Percentiles rank a stretch among this genome's conserved stretches.
phyloP scores from a whole-genome alignment of 2,329 filamentous ascomycete genomes.

The Alternaria consortialis region DNA sequence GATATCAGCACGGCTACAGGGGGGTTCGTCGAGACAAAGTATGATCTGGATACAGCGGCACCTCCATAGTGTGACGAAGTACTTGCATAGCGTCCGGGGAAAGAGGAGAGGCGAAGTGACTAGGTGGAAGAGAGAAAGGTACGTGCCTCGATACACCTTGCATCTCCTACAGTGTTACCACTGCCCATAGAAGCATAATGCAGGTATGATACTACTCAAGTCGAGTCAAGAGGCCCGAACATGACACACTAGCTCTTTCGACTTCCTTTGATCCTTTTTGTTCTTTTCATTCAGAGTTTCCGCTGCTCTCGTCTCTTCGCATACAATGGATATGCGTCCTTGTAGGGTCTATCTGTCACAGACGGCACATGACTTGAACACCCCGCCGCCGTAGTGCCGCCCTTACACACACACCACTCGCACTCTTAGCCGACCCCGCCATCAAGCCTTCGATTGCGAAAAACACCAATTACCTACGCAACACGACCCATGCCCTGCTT shows the following conservation, averaged over 20 bases:
- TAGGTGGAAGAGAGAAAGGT: slow-evolving; percentile 22
- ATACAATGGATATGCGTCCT: neutral
- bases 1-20: slow-evolving; percentile 14
- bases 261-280: neutral
- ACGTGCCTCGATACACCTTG: slow-evolving; percentile 15
- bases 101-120: slow-evolving; percentile 34
- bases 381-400: slow-evolving; percentile 24
- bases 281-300: neutral
- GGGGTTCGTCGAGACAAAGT: slow-evolving; percentile 23
- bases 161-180: neutral
- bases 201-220: neutral
- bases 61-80: slow-evolving; percentile 26
- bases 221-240: neutral
- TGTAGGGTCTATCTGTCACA: slow-evolving; percentile 14
- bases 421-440: slow-evolving; percentile 30
- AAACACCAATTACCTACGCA: slow-evolving; percentile 32
- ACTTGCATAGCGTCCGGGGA: slow-evolving; percentile 28
- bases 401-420: slow-evolving; percentile 20
- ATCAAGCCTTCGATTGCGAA: slow-evolving; percentile 23
- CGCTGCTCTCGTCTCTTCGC: neutral
- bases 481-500: slow-evolving; percentile 23
- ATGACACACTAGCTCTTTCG: neutral
- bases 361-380: slow-evolving; percentile 9
- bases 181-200: neutral
- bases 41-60: slow-evolving; percentile 25